These are phyloP conservation scores for Aureobasidium sp. DNA, from an alignment of 2,329 filamentous ascomycete genomes.

Conservation along the genomic window DNA sequence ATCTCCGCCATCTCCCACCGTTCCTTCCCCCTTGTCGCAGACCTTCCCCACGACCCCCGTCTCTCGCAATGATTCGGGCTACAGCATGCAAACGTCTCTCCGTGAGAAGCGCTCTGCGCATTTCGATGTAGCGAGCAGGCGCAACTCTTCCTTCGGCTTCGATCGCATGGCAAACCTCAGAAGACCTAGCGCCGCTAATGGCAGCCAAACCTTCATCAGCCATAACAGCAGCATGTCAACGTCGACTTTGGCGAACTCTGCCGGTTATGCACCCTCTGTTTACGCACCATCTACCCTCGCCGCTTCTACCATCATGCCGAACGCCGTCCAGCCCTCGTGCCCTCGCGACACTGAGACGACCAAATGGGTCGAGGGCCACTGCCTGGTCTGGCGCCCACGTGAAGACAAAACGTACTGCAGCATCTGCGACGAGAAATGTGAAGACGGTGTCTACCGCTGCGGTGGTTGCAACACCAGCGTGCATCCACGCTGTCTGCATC, in stretches of 20 bases:
- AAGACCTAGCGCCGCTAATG: constrained; percentile 39
- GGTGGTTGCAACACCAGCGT: constrained; percentile 50
- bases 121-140: constrained; percentile 63
- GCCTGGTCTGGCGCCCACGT: constrained; percentile 56
- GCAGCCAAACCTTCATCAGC: constrained; percentile 55
- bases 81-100: constrained; percentile 74
- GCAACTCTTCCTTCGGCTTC: constrained; percentile 83
- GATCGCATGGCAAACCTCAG: constrained; percentile 61
- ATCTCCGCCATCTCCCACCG: constrained; percentile 54
- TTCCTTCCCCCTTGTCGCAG: constrained; percentile 73
- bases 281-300: constrained; percentile 82
- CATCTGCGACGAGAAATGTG: constrained; percentile 66
- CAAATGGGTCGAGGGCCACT: constrained; percentile 80
- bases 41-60: constrained; percentile 71
- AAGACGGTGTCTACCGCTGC: constrained; percentile 69
- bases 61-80: constrained; percentile 88
- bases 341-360: constrained; percentile 63
- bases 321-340: constrained; percentile 65
- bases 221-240: constrained; percentile 59
- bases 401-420: constrained; percentile 58
- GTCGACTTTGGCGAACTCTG: constrained; percentile 48
- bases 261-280: constrained; percentile 66
- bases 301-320: constrained; percentile 79
- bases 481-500: constrained; percentile 52
- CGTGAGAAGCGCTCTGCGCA: constrained; percentile 92